Evolutionary conservation across 225 moss, liverwort and hornwort species (phyloP).

Genomic region (Physcomitrellopsis africana): DNA sequence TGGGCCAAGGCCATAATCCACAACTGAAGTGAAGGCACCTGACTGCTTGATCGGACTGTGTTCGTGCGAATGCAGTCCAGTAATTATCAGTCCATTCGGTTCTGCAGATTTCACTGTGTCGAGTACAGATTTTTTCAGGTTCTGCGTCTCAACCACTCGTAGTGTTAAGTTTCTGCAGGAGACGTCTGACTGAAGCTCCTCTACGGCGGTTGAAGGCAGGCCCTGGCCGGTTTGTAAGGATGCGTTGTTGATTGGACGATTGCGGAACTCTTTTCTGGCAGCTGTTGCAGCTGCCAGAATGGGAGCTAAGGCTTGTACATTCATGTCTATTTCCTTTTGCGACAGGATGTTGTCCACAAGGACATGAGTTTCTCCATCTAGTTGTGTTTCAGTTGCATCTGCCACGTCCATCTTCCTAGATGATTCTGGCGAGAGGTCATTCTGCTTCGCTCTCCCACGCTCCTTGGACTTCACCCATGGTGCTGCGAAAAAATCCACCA

Average conservation of each 20-base stretch:
- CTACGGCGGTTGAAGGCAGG: background rate
- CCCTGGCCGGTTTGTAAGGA: background rate
- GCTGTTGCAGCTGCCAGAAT: constrained; percentile 32
- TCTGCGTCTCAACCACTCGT: constrained; percentile 33
- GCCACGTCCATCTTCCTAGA: constrained; percentile 11
- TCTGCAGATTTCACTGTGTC: constrained; percentile 26
- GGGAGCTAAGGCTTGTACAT: constrained; percentile 51
- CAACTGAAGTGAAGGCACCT: constrained; percentile 19
- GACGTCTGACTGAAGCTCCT: background rate
- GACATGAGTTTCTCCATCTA: constrained; percentile 28
- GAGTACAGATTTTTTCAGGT: constrained; percentile 34
- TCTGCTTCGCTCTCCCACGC: constrained; percentile 7
- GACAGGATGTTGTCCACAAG: constrained; percentile 39
- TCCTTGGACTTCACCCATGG: constrained; percentile 33
- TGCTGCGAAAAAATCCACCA: constrained; percentile 43
- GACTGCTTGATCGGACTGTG: constrained; percentile 30
- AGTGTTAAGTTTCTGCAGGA: constrained; percentile 12
- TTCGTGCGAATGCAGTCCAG: constrained; percentile 21
- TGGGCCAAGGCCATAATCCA: constrained; percentile 48
- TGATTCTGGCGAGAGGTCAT: background rate
- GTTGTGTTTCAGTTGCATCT: constrained; percentile 4
- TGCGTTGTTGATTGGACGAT: background rate
- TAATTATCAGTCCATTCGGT: constrained; percentile 19
- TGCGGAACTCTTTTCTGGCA: constrained; percentile 10
- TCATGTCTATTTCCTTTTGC: constrained; percentile 51